Base-by-base conservation (phyloP, 352 stramenopile species). In the Paralagenidium karlingii region DNA sequence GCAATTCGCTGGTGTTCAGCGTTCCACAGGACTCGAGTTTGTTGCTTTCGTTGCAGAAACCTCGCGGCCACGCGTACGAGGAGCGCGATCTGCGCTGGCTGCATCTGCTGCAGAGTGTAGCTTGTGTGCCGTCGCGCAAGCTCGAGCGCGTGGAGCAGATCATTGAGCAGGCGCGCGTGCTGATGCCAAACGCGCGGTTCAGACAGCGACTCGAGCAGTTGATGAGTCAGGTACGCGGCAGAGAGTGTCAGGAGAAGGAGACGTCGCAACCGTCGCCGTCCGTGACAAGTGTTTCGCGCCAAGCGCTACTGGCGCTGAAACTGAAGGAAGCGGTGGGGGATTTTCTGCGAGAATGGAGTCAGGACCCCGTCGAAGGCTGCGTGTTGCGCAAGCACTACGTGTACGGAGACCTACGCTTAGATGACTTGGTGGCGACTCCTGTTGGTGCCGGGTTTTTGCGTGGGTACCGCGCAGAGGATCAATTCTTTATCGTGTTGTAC, bases 381-480 rank as follows among this genome's bases (percentile, higher is more conserved):
- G 67, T 82, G 24, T 41, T 84, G 16, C 59, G 60, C 36, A 83
- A 80, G 38, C 58, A 82, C 13, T 64, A 83, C 47, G 66, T 89
- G 71, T 75, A 26, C 34, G 62, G 58, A 27, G 13, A 20, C 6
- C 5, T 31, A 2, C 30, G 30, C 3, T 3, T 36, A 38, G 71
- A 89, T 34, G 76, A 89, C 16, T 22, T 85, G 8, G 63, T 85
- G 12, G 55, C 57, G 13, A 89, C 71, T 13, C 71, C 75, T 0
- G 51, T 65, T 8, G 75, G 75, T 3, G 58, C 56, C 8, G 71
- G 71, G 1, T 78, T 80, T 32, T 41, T 89, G 34, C 71, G 71
- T 24, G 68, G 51, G 4, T 84, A 70, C 45, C 58, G 75, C 24
- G 40, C 20, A 1, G 51, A 73, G 0, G 69, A 89, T 43, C 33